These are phyloP conservation scores for Paecilomyces variotii DNA, from an alignment of 2,329 filamentous ascomycete species.

Conservation along the genomic window DNA sequence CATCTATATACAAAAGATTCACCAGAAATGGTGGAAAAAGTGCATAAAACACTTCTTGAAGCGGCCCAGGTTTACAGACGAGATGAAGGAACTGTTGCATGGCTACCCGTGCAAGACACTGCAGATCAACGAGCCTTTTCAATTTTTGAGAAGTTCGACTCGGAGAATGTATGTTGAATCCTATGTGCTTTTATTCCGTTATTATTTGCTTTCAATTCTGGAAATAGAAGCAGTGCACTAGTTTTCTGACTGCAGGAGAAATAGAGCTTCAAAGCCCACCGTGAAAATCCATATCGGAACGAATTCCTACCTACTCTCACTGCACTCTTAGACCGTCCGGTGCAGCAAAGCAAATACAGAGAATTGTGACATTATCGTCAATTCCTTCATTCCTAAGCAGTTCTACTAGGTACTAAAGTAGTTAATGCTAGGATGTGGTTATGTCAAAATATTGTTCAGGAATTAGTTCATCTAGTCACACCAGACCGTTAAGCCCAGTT, in stretches of 20 bases:
- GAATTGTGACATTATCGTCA: not conserved
- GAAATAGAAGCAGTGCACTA: not conserved
- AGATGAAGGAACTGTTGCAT: not conserved
- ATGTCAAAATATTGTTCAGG: not conserved
- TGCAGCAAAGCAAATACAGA: not conserved
- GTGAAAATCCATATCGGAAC: not conserved
- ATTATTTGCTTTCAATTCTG: not conserved
- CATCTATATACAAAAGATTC: not conserved
- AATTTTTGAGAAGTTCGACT: not conserved
- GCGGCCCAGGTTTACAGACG: not conserved
- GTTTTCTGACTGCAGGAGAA: not conserved
- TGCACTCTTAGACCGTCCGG: not conserved
- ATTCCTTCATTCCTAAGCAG: not conserved
- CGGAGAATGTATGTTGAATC: not conserved
- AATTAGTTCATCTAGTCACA: not conserved
- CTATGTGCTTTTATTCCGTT: not conserved
- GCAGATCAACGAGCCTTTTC: not conserved
- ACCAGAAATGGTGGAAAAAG: not conserved
- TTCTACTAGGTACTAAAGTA: not conserved
- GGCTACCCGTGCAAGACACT: not conserved
- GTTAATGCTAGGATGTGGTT: not conserved
- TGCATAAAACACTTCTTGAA: not conserved
- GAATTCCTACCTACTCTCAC: not conserved
- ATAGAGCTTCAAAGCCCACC: not conserved
- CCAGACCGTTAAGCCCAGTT: not conserved